These are phyloP conservation scores for Kazachstania viticola DNA, from an alignment of 805 yeast genomes.

Conservation along the genomic window DNA sequence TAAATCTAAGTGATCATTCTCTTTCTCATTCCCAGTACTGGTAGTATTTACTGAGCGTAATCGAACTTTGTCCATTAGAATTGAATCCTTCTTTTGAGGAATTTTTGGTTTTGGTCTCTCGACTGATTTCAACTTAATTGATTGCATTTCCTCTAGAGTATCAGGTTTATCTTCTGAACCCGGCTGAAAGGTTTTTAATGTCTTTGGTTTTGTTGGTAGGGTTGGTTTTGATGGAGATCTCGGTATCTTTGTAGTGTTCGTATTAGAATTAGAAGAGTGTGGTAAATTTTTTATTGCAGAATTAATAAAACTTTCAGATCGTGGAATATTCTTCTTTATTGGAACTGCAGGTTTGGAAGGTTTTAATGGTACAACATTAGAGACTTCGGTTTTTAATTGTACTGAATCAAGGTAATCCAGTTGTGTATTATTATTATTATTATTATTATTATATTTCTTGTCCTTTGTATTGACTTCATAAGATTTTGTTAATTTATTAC, in stretches of 20 bases:
- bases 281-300: constrained; percentile 9
- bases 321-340: constrained; percentile 1
- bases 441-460: not conserved
- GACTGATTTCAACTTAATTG: constrained; percentile 4
- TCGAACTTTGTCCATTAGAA: constrained; percentile 5
- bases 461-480: not conserved
- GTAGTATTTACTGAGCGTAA: too few relatives aligned
- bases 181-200: not conserved
- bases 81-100: constrained; percentile 8
- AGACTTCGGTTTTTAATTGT: constrained; percentile 7
- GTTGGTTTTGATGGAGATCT: constrained; percentile 7
- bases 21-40: too few relatives aligned
- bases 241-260: too few relatives aligned
- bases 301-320: constrained; percentile 15
- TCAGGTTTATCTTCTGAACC: too few relatives aligned
- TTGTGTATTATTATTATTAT: constrained; percentile 1
- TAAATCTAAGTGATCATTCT: constrained; percentile 7
- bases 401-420: constrained; percentile 16
- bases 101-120: constrained; percentile 7
- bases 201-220: constrained; percentile 8
- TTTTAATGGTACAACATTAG: not conserved
- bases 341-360: not conserved
- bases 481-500: constrained; percentile 10
- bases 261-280: too few relatives aligned
- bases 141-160: constrained; percentile 1